These are phyloP conservation scores for Aspergillus funiculosus DNA, from an alignment of 495 filamentous ascomycete genomes.

Conservation along the genomic window DNA sequence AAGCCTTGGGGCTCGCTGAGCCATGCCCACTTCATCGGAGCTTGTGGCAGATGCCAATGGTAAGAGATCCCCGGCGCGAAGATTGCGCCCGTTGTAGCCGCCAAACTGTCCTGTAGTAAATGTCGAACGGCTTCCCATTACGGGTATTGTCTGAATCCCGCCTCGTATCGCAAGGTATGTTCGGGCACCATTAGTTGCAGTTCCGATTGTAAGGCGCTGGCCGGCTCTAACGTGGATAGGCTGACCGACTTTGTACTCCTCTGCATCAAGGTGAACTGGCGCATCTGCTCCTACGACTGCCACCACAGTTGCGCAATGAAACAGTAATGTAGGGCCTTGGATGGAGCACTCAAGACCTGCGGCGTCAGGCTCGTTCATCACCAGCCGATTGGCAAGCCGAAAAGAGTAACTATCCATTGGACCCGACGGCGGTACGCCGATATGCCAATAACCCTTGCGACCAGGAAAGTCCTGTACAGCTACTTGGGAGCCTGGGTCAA, in stretches of 20 bases:
- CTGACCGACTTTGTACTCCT: conserved; percentile 45
- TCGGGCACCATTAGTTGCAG: conserved; percentile 43
- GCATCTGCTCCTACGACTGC: conserved; percentile 51
- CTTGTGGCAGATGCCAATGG: conserved; percentile 31
- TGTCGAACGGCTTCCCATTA: conserved; percentile 54
- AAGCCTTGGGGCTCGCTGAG: not conserved
- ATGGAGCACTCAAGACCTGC: conserved; percentile 55
- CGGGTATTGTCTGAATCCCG: conserved; percentile 47
- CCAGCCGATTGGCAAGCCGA: conserved; percentile 47
- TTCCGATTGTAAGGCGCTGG: conserved; percentile 50
- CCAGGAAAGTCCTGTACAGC: conserved; percentile 53
- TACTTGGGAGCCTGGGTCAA: conserved; percentile 48
- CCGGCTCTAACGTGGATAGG: conserved; percentile 42
- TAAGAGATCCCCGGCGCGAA: conserved; percentile 33
- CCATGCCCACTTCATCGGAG: not conserved
- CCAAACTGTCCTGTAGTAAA: conserved; percentile 48
- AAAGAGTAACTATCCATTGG: conserved; percentile 45
- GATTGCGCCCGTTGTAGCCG: conserved; percentile 46
- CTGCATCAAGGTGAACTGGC: conserved; percentile 38
- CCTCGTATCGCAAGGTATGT: conserved; percentile 54
- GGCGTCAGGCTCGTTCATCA: conserved; percentile 43
- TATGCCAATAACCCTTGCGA: conserved; percentile 42
- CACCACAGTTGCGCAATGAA: conserved; percentile 41
- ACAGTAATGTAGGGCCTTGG: conserved; percentile 50
- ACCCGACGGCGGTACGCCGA: conserved; percentile 42